phyloP scores from a whole-genome alignment of 495 filamentous ascomycete species.

The Penicillium crystallinum region DNA sequence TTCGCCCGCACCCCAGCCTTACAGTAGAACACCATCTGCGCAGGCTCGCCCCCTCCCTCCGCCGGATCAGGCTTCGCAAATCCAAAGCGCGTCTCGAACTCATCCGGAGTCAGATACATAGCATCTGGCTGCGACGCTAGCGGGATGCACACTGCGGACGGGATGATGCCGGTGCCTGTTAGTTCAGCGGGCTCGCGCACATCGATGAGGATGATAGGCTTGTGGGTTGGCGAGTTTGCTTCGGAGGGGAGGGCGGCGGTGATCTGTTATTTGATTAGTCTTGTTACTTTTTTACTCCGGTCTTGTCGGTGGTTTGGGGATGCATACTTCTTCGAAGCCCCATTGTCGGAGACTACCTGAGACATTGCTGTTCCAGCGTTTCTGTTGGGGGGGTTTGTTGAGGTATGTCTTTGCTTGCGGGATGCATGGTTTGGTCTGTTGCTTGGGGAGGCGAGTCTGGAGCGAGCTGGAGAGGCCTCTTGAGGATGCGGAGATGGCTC shows the following conservation, averaged over 20 bases:
- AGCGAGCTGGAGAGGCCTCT: conserved; percentile 9
- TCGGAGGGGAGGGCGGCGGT: conserved; percentile 32
- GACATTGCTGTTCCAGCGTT: conserved; percentile 23
- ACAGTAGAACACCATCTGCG: conserved; percentile 78
- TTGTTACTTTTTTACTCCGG: neutral
- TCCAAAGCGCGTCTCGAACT: conserved; percentile 59
- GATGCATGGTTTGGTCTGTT: neutral
- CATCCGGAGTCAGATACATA: conserved; percentile 63
- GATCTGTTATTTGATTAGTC: conserved; percentile 24
- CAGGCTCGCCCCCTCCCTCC: conserved; percentile 1
- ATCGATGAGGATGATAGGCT: conserved; percentile 50
- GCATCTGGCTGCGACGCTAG: conserved; percentile 71
- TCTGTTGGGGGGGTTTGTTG: neutral
- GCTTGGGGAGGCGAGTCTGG: conserved; percentile 1
- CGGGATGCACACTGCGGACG: conserved; percentile 73
- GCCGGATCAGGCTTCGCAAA: conserved; percentile 38
- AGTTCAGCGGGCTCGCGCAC: conserved; percentile 84
- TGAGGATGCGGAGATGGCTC: conserved; percentile 13
- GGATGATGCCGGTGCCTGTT: conserved; percentile 63
- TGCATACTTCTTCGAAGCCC: conserved; percentile 42
- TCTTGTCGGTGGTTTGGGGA: too few relatives aligned
- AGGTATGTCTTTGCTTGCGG: neutral
- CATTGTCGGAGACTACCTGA: conserved; percentile 24
- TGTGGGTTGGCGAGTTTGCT: conserved; percentile 20
- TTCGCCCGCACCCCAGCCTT: conserved; percentile 79